Base-by-base conservation (phyloP, 331 rosid species). In the Acacia pycnantha region DNA sequence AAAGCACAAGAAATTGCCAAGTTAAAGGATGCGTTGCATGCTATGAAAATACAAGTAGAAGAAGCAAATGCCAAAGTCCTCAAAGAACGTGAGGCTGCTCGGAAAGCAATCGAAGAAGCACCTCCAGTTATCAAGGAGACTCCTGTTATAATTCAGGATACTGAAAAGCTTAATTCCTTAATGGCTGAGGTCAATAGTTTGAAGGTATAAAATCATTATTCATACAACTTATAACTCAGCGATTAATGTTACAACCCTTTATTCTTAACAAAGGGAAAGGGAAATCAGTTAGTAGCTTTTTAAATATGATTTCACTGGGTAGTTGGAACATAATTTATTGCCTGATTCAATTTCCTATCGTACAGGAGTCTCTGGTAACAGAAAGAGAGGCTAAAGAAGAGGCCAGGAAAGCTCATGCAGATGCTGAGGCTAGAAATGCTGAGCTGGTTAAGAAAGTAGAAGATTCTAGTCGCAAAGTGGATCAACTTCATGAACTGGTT, bases 121-220 rank as follows among this genome's bases (percentile, higher is more conserved):
- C 99, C 98, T 70, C 99, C 99, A 83, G 95, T 96, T 48, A 88
- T 96, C 79, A 94, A 94, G 94, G 99, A 94, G 89, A 96, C 99
- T 84, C 99, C 98, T 82, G 94, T 96, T 71, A 74, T 96, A 70
- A 58, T 96, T 73, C 91, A 96, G 85, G 99, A 96, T 87, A 94
- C 95, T 24, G 94, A 92, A 87, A 96, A 92, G 90, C 89, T 96
- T 72, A 89, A 90, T 83, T 88, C 97, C 37, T 89, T 96, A 81
- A 82, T 85, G 81, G 88, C 92, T 59, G 99, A 92, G 87, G 90
- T 96, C 78, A 92, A 86, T 77, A 92, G 86, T 89, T 88, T 96
- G 86, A 94, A 92, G 98, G 99, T 96, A 85, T 33, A 78, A 62
- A 33, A 81, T 70, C 68, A 51, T 44, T 78, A 65, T 69, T 68